Evolutionary conservation across 1,284 basidiomycete genomes (phyloP), one percentile per base, ranked within the genome.

Genomic region (Apiotrichum siamense): DNA sequence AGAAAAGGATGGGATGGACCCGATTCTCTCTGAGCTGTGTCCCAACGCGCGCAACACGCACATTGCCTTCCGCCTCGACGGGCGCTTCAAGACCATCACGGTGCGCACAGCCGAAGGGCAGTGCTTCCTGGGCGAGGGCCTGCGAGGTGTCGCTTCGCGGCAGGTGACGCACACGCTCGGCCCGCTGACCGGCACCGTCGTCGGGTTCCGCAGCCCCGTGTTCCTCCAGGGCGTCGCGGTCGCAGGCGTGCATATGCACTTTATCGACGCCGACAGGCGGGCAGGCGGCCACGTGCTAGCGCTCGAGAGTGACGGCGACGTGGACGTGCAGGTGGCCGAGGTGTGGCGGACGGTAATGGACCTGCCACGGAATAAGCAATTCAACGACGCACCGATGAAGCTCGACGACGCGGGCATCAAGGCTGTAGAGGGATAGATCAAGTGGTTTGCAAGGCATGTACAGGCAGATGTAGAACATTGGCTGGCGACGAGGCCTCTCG

Each of bases 211-310:
- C 27, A 40, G 31, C 15, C 55, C 55, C 0, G 17, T 38, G 29
- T 57, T 51, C 44, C 23, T 57, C 11, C 46, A 49, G 36, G 55
- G 55, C 13, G 44, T 57, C 7, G 41, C 27, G 1, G 55, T 57
- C 18, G 55, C 49, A 6, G 55, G 55, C 6, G 49, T 47, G n/a
- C 55, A 57, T 35, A 46, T 57, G 52, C 55, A 57, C 52, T 57
- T 51, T 32, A 54, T 57, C 44, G 46, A 49, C 31, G 52, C 46
- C 3, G 55, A 37, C 17, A 38, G 42, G 2, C 24, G 9, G 15
- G 44, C 43, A 20, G 55, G 55, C 18, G 55, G 55, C 4, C 55
- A 57, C 18, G 47, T 57, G 9, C 52, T 57, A 21, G 52, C 43
- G 18, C 44, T 57, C 27, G 55, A 57, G 49, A 49, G 36, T 11